Base-by-base conservation (phyloP, 768 basidiomycete species). In the Lepiota brunneoincarnata region DNA sequence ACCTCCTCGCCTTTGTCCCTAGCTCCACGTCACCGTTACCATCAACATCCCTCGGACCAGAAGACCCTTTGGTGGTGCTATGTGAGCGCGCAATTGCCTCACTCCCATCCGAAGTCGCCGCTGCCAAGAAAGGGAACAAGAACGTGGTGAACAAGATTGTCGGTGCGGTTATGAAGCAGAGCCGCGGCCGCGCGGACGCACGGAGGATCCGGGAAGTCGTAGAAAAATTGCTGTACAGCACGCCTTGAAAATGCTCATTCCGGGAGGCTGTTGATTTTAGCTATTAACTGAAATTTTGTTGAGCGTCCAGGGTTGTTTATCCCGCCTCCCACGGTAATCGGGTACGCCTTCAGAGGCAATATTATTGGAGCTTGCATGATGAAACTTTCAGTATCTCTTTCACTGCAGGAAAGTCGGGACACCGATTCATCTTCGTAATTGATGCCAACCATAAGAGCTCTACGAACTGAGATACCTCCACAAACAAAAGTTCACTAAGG, bases 161-260 rank as follows among this genome's bases (percentile, higher is more conserved):
- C 1, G 94, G 94, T 0, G 76, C 81, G 61, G 90, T 96, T 24
- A 94, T 98, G 91, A 87, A 84, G 67, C 67, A 79, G 46, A 90
- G 84, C 58, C 74, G 81, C 54, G 96, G 96, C 14, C 78, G 82
- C 41, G 91, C 87, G 12, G 86, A 96, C 69, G 89, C 93, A 0
- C 75, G 76, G 53, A 72, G 72, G 23, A 83, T 80, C 17, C 80
- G 72, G 61, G 69, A 65, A 24, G 23, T 41, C 11, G n/a, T 54
- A 31, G 45, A 54, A 11, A 18, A 20, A n/a, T 39, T 54, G 20
- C 15, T 54, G 7, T 47, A 26, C 26, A 23, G 44, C 6, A 24
- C 26, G 23, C 36, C 10, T 23, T 36, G 21, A 36, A 14, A 17
- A 17, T 37, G 31, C 31, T 31, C 31, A 9, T 10, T 10, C 7